Base-by-base conservation (phyloP, 139 green algal species). In the Yamagishiella unicocca region DNA sequence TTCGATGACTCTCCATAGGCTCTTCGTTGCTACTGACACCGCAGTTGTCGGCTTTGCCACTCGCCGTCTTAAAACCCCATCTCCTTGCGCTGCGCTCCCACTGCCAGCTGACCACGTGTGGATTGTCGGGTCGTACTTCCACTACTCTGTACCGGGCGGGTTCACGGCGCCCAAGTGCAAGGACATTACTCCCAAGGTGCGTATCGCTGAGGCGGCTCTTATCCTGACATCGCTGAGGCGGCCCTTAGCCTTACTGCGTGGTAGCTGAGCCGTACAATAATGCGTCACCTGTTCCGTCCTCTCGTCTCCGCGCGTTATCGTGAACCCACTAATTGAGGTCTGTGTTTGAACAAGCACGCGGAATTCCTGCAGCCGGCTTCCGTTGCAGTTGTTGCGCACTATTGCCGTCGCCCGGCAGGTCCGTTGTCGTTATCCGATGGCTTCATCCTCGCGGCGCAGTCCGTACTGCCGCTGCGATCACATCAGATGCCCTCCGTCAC, bases 121-220 rank as follows among this genome's bases (percentile, higher is more conserved):
- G 82, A 98, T 98, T 24, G 95, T 99, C 0, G 97, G 97, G 10
- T 91, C 84, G 19, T 99, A 98, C 93, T 99, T 97, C 93, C 96
- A 98, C 72, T 99, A 97, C 88, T 95, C 95, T 12, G 95, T 95
- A 0, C 89, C 88, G 14, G 94, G 91, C 24, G 96, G 96, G 1
- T 99, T 95, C 55, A 86, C 91, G 25, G 75, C 87, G 9, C 93
- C 95, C 4, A 58, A 87, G 67, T 93, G 88, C 4, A 89, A 92
- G 24, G 96, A 99, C 84, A 99, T 99, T 86, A 95, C 95, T 0
- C 92, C 93, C 22, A 72, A 66, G 5, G 89, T 90, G 17, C 86
- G 89, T 40, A 25, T 9, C 1, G 42, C n/a, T 0, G 45, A 3
- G 2, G 24, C 46, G 74, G 14, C 31, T 45, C 74, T 31, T 54